These are phyloP conservation scores for Suillus americanus DNA, from an alignment of 768 basidiomycete species.

Conservation along the genomic window DNA sequence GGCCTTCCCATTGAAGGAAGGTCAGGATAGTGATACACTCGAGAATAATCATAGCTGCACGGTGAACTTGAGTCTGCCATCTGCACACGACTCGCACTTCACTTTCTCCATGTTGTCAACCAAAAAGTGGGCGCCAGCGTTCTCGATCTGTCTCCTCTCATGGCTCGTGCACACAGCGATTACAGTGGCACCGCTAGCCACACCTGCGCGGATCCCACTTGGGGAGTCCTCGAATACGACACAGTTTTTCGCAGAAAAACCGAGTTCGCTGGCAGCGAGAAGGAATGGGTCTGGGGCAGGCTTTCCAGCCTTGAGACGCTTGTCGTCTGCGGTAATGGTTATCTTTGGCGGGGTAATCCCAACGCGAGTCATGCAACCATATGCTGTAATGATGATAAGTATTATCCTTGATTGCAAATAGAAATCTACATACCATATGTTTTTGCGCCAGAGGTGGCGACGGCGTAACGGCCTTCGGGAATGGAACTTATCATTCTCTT, in stretches of 20 bases:
- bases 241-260: constrained; percentile 55
- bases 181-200: constrained; percentile 71
- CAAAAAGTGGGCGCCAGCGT: constrained; percentile 56
- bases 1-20: background rate
- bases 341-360: constrained; percentile 66
- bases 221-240: constrained; percentile 80
- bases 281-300: constrained; percentile 65
- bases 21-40: background rate
- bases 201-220: constrained; percentile 64
- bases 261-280: constrained; percentile 58
- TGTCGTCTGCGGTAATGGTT: constrained; percentile 77
- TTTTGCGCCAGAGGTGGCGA: constrained; percentile 73
- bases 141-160: constrained; percentile 51
- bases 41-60: constrained; percentile 23
- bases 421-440: constrained; percentile 51
- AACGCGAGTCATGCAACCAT: constrained; percentile 70
- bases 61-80: constrained; percentile 45
- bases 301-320: constrained; percentile 65
- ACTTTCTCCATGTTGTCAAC: constrained; percentile 56
- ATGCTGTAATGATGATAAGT: constrained; percentile 33
- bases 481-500: constrained; percentile 62
- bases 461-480: constrained; percentile 64
- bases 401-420: background rate
- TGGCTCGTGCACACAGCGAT: constrained; percentile 77
- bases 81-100: constrained; percentile 38